Percentiles rank a stretch among this genome's conserved stretches.
These are phyloP conservation scores for Aspergillus texensis DNA, from an alignment of 2,329 filamentous ascomycete species.

Conservation along the genomic window DNA sequence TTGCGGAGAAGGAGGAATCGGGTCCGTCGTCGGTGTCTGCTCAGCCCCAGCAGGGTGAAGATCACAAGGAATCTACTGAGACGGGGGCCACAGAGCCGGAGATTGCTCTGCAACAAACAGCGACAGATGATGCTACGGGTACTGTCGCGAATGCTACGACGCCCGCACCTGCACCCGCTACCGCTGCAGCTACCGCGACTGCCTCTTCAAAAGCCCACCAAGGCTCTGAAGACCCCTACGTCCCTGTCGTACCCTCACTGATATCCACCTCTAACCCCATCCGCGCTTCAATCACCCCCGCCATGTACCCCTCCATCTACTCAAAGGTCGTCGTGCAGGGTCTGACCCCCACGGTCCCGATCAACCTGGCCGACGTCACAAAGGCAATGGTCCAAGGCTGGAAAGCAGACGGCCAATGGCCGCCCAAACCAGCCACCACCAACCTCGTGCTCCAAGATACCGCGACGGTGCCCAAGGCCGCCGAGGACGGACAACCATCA, in stretches of 20 bases:
- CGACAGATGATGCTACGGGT: not conserved
- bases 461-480: constrained; percentile 27
- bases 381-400: constrained; percentile 82
- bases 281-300: constrained; percentile 72
- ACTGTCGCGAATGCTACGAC: constrained; percentile 32
- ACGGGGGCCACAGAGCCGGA: constrained; percentile 30
- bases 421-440: constrained; percentile 58
- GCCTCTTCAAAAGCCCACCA: constrained; percentile 11
- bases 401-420: constrained; percentile 94
- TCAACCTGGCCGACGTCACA: constrained; percentile 82
- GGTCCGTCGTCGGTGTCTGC: constrained; percentile 15
- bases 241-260: constrained; percentile 74
- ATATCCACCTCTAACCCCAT: constrained; percentile 75
- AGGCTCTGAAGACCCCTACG: constrained; percentile 53
- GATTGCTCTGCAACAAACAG: constrained; percentile 24
- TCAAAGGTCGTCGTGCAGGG: constrained; percentile 81
- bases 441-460: constrained; percentile 35
- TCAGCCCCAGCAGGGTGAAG: constrained; percentile 14
- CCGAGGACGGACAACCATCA: constrained; percentile 7
- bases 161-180: constrained; percentile 15
- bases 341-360: constrained; percentile 81
- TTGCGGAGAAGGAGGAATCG: constrained; percentile 21
- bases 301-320: constrained; percentile 80
- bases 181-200: constrained; percentile 7
- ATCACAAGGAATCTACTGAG: constrained; percentile 28